Evolutionary conservation across 2,329 filamentous ascomycete genomes (phyloP).

Genomic region (Amauroascus verrucosus): DNA sequence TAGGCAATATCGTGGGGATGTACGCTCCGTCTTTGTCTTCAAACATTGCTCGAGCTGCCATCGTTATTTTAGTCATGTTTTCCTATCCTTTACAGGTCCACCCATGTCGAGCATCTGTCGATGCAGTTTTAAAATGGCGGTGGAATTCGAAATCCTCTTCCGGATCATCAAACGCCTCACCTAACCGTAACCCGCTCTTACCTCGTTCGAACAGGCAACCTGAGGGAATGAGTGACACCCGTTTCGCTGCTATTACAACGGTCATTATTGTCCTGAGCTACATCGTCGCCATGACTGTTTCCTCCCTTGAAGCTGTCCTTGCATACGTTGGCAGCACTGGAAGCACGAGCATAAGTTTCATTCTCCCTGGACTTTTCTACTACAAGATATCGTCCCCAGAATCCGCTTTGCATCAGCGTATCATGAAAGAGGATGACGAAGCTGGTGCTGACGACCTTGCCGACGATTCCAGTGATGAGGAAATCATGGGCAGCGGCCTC

Average conservation of each 20-base stretch:
- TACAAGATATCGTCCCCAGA: conserved; percentile 95
- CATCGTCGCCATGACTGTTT: conserved; percentile 79
- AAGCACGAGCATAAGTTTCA: conserved; percentile 92
- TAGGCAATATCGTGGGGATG: conserved; percentile 89
- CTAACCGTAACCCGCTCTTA: conserved; percentile 36
- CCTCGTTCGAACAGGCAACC: conserved; percentile 20
- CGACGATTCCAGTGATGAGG: conserved; percentile 27
- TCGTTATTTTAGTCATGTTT: conserved; percentile 92
- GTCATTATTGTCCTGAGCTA: conserved; percentile 76
- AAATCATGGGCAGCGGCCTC: conserved; percentile 19
- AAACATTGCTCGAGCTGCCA: conserved; percentile 88
- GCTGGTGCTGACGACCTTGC: conserved; percentile 45
- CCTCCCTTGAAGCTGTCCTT: conserved; percentile 77
- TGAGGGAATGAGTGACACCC: conserved; percentile 64
- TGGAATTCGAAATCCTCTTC: conserved; percentile 38
- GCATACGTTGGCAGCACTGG: conserved; percentile 94
- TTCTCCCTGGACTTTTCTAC: conserved; percentile 90
- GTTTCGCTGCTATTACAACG: conserved; percentile 84
- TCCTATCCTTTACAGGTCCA: conserved; percentile 93
- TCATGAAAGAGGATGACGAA: conserved; percentile 84
- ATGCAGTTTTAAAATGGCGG: conserved; percentile 89
- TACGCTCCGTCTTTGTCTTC: conserved; percentile 70
- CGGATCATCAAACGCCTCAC: conserved; percentile 34
- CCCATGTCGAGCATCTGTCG: conserved; percentile 86
- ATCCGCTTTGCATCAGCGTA: conserved; percentile 70